Evolutionary conservation across 805 yeast species (phyloP).

Genomic region (Hanseniaspora jakobsenii): DNA sequence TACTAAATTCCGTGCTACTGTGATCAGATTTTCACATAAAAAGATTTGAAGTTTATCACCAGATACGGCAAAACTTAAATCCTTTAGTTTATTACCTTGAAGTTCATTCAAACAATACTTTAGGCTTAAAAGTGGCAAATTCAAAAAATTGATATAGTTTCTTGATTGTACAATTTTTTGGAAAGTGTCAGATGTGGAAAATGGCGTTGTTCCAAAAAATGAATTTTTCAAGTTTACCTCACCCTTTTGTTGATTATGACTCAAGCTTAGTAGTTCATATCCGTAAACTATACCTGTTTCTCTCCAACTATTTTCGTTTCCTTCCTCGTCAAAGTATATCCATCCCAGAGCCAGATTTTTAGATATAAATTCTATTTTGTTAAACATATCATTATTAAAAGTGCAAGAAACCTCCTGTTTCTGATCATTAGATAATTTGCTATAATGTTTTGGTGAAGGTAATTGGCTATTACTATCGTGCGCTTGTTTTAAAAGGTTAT

Average conservation of each 20-base stretch:
- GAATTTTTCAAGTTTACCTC: slow-evolving; percentile 57
- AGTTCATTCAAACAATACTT: slow-evolving; percentile 19
- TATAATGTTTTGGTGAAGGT: no score
- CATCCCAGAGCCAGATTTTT: slow-evolving; percentile 67
- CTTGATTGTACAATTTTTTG: slow-evolving; percentile 37
- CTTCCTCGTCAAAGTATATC: slow-evolving; percentile 35
- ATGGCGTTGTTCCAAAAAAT: slow-evolving; percentile 43
- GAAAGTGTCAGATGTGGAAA: slow-evolving; percentile 38
- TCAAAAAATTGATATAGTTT: slow-evolving; percentile 58
- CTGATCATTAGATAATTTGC: no score
- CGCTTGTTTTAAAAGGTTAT: background rate
- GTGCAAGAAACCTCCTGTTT: no score
- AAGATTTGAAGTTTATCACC: slow-evolving; percentile 62
- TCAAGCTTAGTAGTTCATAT: slow-evolving; percentile 58
- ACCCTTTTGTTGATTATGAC: slow-evolving; percentile 50
- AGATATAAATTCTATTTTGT: slow-evolving; percentile 46
- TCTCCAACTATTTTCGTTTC: slow-evolving; percentile 20
- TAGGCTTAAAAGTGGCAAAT: slow-evolving; percentile 41
- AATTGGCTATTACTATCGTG: no score
- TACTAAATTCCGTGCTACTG: slow-evolving; percentile 38
- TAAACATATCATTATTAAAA: background rate
- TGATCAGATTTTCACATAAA: slow-evolving; percentile 41
- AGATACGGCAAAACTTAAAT: slow-evolving; percentile 39
- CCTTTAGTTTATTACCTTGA: slow-evolving; percentile 27
- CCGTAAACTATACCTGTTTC: slow-evolving; percentile 72